Percentiles rank a stretch among this genome's conserved stretches.
Evolutionary conservation across 495 filamentous ascomycete species (phyloP).

Genomic region (Aspergillus kassunensis): DNA sequence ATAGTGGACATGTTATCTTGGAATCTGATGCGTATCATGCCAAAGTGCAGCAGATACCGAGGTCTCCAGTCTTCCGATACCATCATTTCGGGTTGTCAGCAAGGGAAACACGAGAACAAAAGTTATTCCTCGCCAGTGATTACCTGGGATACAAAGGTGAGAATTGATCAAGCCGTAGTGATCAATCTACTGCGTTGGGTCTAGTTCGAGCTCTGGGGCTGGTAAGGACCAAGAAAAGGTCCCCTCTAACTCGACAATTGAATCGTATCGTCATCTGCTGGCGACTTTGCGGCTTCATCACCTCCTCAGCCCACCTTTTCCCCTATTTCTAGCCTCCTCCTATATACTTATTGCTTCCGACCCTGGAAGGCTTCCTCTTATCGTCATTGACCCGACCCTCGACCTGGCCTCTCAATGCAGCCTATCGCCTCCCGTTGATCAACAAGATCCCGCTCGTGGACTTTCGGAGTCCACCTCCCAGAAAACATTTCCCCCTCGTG

Average conservation of each 20-base stretch:
- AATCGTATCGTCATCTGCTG: conserved; percentile 12
- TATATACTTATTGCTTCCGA: neutral
- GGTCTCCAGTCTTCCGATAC: too few species aligned
- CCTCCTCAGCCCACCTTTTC: neutral
- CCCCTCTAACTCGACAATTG: neutral
- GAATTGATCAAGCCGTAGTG: too few species aligned
- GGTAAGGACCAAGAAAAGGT: neutral
- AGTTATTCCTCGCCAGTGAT: neutral
- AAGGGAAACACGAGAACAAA: neutral
- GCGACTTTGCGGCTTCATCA: neutral
- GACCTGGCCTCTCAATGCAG: conserved; percentile 6
- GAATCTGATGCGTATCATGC: too few species aligned
- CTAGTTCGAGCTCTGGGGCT: neutral
- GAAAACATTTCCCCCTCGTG: neutral
- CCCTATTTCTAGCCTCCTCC: neutral
- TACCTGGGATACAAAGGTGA: too few species aligned
- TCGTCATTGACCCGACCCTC: neutral
- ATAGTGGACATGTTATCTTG: too few species aligned
- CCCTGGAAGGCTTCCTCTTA: neutral
- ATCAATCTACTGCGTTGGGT: conserved; percentile 1
- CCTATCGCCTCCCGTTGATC: conserved; percentile 7
- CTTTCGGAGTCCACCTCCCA: conserved; percentile 5
- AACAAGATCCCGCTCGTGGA: conserved; percentile 10
- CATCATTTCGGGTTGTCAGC: too few species aligned
- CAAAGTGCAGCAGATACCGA: too few species aligned